Percentiles rank a stretch among this genome's conserved stretches.
Conservation (phyloP, 352 stramenopile species). For the Globisporangium canariense region DNA sequence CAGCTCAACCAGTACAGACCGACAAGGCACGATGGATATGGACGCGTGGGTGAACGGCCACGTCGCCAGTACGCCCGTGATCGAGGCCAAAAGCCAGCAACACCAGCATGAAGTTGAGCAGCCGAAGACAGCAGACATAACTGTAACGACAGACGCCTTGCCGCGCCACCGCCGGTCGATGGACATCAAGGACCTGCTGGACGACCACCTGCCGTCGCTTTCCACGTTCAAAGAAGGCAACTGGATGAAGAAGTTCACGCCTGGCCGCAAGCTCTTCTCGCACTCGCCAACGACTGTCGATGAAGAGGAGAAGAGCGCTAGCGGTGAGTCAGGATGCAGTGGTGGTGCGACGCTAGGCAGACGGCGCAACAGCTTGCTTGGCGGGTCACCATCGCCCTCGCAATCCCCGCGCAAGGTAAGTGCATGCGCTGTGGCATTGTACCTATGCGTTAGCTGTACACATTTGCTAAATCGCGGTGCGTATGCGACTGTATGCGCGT, state of each 20-base stretch:
- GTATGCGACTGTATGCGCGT: background rate
- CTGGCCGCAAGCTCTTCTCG: slow-evolving; percentile 26
- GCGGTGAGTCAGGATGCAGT: background rate
- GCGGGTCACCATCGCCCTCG: slow-evolving; percentile 22
- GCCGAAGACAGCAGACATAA: slow-evolving; percentile 13
- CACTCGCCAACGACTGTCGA: background rate
- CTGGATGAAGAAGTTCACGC: slow-evolving; percentile 59
- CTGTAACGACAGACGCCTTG: background rate
- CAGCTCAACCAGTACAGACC: background rate
- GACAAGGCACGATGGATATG: slow-evolving; percentile 11
- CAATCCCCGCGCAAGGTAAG: slow-evolving; percentile 34
- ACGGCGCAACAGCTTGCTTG: slow-evolving; percentile 15
- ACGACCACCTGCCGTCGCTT: slow-evolving; percentile 53
- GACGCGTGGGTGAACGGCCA: slow-evolving; percentile 15
- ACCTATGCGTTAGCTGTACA: background rate
- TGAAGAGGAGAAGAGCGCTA: slow-evolving; percentile 19
- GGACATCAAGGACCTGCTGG: slow-evolving; percentile 54
- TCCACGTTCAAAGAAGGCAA: slow-evolving; percentile 54
- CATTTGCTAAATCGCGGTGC: background rate
- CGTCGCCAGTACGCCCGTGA: background rate
- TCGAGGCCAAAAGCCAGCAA: background rate
- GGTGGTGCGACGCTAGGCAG: slow-evolving; percentile 20
- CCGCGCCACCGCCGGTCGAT: slow-evolving; percentile 19
- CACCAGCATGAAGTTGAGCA: background rate
- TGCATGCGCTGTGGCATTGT: background rate